Percentiles rank a stretch among this genome's conserved stretches.
Evolutionary conservation across 2,329 filamentous ascomycete species (phyloP).

Genomic region (Fusarium tupiense): DNA sequence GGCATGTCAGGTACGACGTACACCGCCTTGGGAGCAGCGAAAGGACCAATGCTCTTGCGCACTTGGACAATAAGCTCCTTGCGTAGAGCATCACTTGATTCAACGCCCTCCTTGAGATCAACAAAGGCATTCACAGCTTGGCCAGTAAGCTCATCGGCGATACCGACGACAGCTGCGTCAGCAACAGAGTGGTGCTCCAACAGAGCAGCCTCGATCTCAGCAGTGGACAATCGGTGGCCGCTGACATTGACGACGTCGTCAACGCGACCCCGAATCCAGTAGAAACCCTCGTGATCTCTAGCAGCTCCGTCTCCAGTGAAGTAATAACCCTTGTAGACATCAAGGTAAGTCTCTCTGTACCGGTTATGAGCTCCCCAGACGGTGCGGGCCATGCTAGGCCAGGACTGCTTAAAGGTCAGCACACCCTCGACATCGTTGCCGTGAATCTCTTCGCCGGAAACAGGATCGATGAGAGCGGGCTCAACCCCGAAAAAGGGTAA

Average conservation of each 20-base stretch:
- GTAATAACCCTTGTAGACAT: conserved; percentile 98
- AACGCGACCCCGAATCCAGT: conserved; percentile 99
- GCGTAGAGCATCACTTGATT: conserved; percentile 80
- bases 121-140: conserved; percentile 99
- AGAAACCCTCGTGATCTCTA: conserved; percentile 97
- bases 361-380: conserved; percentile 98
- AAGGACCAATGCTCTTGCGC: conserved; percentile 96
- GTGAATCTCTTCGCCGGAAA: conserved; percentile 90
- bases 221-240: conserved; percentile 94
- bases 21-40: conserved; percentile 94
- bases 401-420: conserved; percentile 94
- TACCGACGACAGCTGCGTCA: conserved; percentile 94
- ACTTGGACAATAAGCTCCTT: conserved; percentile 96
- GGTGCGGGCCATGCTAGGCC: conserved; percentile 98
- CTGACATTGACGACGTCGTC: conserved; percentile 99
- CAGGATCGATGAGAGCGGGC: conserved; percentile 95
- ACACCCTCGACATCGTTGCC: conserved; percentile 99
- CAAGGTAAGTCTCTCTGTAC: conserved; percentile 98
- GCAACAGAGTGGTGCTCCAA: conserved; percentile 91
- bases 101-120: conserved; percentile 85
- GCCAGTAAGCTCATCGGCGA: conserved; percentile 91
- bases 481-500: conserved; percentile 99
- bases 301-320: conserved; percentile 95
- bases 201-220: conserved; percentile 96
- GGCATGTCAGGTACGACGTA: conserved; percentile 92